phyloP scores from a whole-genome alignment of 2,329 filamentous ascomycete species.

The Aspergillus oerlinghausenensis region DNA sequence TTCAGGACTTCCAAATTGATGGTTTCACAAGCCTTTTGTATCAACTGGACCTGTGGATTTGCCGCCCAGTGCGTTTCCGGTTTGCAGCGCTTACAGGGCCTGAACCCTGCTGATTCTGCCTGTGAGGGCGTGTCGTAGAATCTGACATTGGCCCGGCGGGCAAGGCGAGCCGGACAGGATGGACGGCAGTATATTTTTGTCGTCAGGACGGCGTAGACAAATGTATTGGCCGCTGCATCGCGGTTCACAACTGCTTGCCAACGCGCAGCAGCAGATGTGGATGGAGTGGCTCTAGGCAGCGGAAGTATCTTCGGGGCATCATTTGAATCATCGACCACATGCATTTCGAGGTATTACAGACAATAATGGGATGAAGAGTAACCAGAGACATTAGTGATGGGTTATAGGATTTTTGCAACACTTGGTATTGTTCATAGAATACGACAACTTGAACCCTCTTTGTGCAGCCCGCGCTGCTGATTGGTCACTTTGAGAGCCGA shows the following conservation, averaged over 20 bases:
- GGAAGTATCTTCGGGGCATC: constrained; percentile 19
- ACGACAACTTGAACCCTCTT: neutral
- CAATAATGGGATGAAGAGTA: neutral
- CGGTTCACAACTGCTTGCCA: constrained; percentile 45
- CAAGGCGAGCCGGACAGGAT: constrained; percentile 54
- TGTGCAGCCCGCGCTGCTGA: constrained; percentile 14
- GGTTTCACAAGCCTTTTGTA: constrained; percentile 29
- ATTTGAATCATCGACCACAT: neutral
- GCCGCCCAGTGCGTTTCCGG: constrained; percentile 35
- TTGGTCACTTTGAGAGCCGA: constrained; percentile 35
- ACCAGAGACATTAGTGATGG: neutral
- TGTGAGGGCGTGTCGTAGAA: constrained; percentile 48
- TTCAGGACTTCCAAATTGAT: constrained; percentile 22
- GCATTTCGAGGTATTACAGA: constrained; percentile 4
- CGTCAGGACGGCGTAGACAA: constrained; percentile 55
- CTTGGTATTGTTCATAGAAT: neutral
- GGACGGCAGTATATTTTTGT: constrained; percentile 56
- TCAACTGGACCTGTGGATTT: constrained; percentile 29
- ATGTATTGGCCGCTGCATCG: constrained; percentile 42
- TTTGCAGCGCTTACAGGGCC: constrained; percentile 54
- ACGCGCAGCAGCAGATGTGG: constrained; percentile 28
- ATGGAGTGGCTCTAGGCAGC: constrained; percentile 12
- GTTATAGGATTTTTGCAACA: neutral
- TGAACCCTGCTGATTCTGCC: constrained; percentile 49
- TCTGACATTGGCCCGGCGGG: constrained; percentile 51